Conservation (phyloP, 2,329 filamentous ascomycete genomes). For the Ophiognomonia clavigignenti-juglandacearum region DNA sequence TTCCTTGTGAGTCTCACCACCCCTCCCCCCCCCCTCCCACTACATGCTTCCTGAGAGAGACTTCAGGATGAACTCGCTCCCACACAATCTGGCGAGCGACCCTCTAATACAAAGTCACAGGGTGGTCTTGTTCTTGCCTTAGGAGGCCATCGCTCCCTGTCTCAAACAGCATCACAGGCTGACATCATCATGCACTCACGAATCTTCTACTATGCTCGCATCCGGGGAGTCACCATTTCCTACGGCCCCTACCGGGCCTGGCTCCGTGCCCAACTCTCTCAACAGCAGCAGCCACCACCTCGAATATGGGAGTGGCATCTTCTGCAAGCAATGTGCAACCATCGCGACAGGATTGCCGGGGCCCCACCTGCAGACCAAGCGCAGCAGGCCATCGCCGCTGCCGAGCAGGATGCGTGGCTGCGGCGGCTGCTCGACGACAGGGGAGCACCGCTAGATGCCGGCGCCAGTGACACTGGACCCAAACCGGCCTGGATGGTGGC, state of each 20-base stretch:
- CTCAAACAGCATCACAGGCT: slow-evolving; percentile 14
- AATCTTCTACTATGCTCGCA: slow-evolving; percentile 58
- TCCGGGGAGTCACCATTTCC: slow-evolving; percentile 51
- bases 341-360: slow-evolving; percentile 19
- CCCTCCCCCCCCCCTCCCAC: background rate
- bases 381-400: slow-evolving; percentile 2
- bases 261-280: slow-evolving; percentile 33
- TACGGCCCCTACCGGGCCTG: slow-evolving; percentile 65
- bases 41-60: too few relatives aligned
- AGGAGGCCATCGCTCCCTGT: slow-evolving; percentile 13
- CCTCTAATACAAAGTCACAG: background rate
- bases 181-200: slow-evolving; percentile 17
- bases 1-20: slow-evolving; percentile 11
- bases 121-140: slow-evolving; percentile 15
- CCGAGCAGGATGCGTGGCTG: slow-evolving; percentile 11
- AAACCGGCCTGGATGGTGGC: slow-evolving; percentile 41
- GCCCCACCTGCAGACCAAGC: background rate
- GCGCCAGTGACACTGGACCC: slow-evolving; percentile 1
- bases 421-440: slow-evolving; percentile 2
- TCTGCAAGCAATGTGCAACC: slow-evolving; percentile 14
- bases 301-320: slow-evolving; percentile 17
- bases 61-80: too few relatives aligned
- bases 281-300: slow-evolving; percentile 26
- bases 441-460: background rate
- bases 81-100: too few relatives aligned